Evolutionary conservation across 2,329 filamentous ascomycete genomes (phyloP).

Genomic region (Talaromyces pinophilus): DNA sequence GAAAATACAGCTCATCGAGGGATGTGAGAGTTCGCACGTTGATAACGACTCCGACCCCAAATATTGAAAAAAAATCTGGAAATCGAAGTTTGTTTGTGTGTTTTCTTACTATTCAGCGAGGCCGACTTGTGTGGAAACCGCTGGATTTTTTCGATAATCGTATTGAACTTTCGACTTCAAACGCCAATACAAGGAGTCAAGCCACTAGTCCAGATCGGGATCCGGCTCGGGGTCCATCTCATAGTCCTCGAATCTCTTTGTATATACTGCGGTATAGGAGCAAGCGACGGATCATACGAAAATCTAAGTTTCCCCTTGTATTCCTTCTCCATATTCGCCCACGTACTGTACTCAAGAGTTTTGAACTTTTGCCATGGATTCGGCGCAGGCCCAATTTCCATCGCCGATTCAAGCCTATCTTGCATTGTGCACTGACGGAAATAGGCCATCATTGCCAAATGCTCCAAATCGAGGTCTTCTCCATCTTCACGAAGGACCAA

Average conservation of each 20-base stretch:
- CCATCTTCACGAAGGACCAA: background rate
- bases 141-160: background rate
- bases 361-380: background rate
- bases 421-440: background rate
- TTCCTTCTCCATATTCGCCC: background rate
- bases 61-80: no score
- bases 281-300: background rate
- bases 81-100: no score
- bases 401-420: background rate
- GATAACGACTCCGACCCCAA: no score
- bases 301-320: background rate
- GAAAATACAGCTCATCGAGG: background rate
- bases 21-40: no score
- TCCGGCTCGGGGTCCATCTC: background rate
- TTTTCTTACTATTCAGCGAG: no score
- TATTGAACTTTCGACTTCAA: background rate
- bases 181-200: background rate
- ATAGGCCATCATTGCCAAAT: background rate
- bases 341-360: background rate
- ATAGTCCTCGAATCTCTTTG: background rate
- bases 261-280: no score
- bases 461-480: background rate
- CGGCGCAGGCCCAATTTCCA: background rate
- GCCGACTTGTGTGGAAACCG: no score
- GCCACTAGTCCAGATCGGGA: background rate